Base-by-base conservation (phyloP, 139 green algal genomes). In the Eudorina sp. region DNA sequence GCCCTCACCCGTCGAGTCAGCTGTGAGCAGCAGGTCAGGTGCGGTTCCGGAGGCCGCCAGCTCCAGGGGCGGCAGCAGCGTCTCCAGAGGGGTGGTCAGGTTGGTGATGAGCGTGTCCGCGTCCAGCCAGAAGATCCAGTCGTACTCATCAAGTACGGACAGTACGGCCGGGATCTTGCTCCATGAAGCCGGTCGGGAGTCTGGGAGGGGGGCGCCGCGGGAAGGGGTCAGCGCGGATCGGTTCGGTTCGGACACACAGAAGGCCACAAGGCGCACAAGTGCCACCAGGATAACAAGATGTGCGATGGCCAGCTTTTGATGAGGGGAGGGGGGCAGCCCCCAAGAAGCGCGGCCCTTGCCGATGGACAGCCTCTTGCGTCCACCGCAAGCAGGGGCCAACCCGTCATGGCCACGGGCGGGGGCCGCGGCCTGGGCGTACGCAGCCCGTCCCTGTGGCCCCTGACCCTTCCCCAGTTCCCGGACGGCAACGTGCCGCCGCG, bases 41-140 rank as follows among this genome's bases (percentile, higher is more conserved):
- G 25, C 34, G 5, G 76, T 36, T 29, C 4, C 29, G 23, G 25
- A 3, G 7, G 29, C 29, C 45, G 16, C 76, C 38, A 53, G 23
- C 43, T 41, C 72, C 14, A 27, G 45, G n/a, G 78, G 6, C 25
- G 68, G 83, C 36, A 88, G 25, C 46, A 81, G 36, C 11, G 13
- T 11, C 68, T 80, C 83, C 36, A 88, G 25, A 25, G 46, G 48
- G 2, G 23, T 23, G 25, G 29, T 51, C 14, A 58, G 43, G 48
- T 88, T 88, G 53, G 84, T 94, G 46, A 94, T 83, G 31, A 92
- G 78, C 40, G 90, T 74, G 85, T 94, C 92, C 21, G 92, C 66
- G 75, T 94, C 90, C 72, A 93, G 68, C 90, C 90, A 94, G 36
- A 94, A 88, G 31, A 94, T 84, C 92, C 90, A 93, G 64, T 92